A percentile compares a stretch with the other conserved stretches of the same genome.
phyloP scores from a whole-genome alignment of 495 filamentous ascomycete species.

The Penicillium goetzii region DNA sequence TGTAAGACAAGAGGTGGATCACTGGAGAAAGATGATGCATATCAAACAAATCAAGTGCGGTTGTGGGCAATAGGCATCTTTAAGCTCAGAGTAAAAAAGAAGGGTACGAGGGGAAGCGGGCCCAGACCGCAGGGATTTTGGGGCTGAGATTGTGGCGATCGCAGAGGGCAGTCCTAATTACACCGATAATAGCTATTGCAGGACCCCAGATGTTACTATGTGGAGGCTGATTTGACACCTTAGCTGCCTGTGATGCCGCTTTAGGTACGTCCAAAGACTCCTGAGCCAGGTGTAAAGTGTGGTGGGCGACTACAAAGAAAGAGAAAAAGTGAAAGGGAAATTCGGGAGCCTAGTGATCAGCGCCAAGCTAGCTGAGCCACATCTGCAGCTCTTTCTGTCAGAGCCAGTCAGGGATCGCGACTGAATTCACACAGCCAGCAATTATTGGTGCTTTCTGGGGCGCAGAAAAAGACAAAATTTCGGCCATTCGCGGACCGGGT shows the following conservation, averaged over 20 bases:
- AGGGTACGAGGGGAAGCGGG: slow-evolving; percentile 16
- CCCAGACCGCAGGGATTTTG: slow-evolving; percentile 1
- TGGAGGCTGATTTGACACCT: slow-evolving; percentile 9
- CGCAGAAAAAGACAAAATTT: neutral
- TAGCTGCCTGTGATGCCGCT: slow-evolving; percentile 1
- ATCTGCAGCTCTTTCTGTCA: slow-evolving; percentile 2
- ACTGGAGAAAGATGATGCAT: slow-evolving; percentile 13
- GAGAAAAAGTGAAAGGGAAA: slow-evolving; percentile 3
- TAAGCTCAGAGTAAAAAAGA: slow-evolving; percentile 15
- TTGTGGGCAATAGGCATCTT: slow-evolving; percentile 21
- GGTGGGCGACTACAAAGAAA: neutral
- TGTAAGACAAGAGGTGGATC: slow-evolving; percentile 7
- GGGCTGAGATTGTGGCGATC: slow-evolving; percentile 26
- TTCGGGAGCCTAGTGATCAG: slow-evolving; percentile 12
- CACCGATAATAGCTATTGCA: neutral
- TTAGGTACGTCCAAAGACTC: neutral
- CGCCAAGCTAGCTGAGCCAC: slow-evolving; percentile 12
- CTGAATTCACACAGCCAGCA: neutral
- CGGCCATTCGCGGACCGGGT: neutral
- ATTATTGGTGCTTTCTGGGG: neutral
- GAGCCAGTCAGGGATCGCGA: neutral
- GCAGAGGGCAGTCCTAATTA: neutral
- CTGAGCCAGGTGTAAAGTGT: neutral
- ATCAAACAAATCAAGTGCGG: slow-evolving; percentile 13
- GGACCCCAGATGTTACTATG: slow-evolving; percentile 14